Conservation (phyloP, 2,329 filamentous ascomycete genomes). For the Leptographium lundbergii region DNA sequence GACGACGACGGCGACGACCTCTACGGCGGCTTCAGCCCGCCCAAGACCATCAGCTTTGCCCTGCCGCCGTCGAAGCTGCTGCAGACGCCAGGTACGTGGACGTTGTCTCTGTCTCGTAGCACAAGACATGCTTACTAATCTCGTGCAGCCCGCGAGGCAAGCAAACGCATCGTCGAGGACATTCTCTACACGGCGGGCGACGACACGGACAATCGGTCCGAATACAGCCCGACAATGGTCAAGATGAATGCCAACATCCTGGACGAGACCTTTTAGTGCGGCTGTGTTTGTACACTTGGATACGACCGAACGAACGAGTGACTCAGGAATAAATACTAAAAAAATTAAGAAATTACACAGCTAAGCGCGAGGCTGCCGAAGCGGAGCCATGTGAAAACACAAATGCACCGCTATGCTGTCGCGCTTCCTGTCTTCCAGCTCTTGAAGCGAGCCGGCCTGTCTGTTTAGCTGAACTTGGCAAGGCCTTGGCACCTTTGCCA, state of each 20-base stretch:
- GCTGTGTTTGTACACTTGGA: background rate
- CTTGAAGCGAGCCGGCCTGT: background rate
- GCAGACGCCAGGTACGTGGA: constrained; percentile 61
- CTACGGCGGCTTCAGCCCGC: constrained; percentile 69
- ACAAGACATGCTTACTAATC: background rate
- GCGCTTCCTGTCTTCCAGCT: background rate
- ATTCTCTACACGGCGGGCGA: constrained; percentile 65
- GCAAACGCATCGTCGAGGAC: constrained; percentile 69
- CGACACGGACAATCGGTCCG: constrained; percentile 38
- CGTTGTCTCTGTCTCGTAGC: background rate
- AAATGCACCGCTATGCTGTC: background rate
- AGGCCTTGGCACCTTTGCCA: too few species aligned
- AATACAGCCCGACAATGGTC: constrained; percentile 53
- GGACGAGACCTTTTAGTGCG: constrained; percentile 44
- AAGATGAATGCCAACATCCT: constrained; percentile 51
- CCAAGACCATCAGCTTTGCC: constrained; percentile 84
- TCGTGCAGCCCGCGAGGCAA: constrained; percentile 62
- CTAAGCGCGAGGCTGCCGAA: background rate
- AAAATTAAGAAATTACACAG: background rate
- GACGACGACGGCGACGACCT: constrained; percentile 50
- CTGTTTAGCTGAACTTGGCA: background rate
- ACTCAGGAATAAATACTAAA: background rate
- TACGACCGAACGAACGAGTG: background rate
- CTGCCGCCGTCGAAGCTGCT: constrained; percentile 63
- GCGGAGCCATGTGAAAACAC: background rate